A percentile compares a stretch with the other conserved stretches of the same genome.
phyloP scores from a whole-genome alignment of 2,329 filamentous ascomycete species.

The Endoconidiophora laricicola region DNA sequence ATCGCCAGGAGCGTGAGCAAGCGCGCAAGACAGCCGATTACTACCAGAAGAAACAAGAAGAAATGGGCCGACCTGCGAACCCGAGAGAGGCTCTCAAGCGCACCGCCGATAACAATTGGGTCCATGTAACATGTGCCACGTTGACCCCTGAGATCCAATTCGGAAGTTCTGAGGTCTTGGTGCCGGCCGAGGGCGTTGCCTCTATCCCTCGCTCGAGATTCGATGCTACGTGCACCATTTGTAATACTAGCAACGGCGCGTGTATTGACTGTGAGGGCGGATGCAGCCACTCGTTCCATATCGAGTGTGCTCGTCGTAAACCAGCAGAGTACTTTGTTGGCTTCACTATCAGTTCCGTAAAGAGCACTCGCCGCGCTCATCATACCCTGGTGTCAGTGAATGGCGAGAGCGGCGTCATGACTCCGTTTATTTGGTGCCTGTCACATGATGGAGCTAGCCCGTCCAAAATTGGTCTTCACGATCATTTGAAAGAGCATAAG shows the following conservation, averaged over 20 bases:
- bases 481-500: slow-evolving; percentile 17
- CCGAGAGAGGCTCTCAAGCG: slow-evolving; percentile 85
- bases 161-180: slow-evolving; percentile 63
- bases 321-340: slow-evolving; percentile 60
- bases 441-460: slow-evolving; percentile 62
- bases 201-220: slow-evolving; percentile 59
- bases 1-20: slow-evolving; percentile 70
- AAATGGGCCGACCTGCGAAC: slow-evolving; percentile 63
- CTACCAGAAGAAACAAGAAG: slow-evolving; percentile 68
- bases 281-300: slow-evolving; percentile 57
- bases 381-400: slow-evolving; percentile 65
- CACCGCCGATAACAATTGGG: slow-evolving; percentile 95
- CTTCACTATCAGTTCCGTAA: slow-evolving; percentile 80
- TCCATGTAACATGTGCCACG: slow-evolving; percentile 82
- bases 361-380: slow-evolving; percentile 71
- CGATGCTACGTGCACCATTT: slow-evolving; percentile 67
- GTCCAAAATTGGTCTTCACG: slow-evolving; percentile 4
- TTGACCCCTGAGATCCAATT: slow-evolving; percentile 92
- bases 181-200: slow-evolving; percentile 78
- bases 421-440: slow-evolving; percentile 81
- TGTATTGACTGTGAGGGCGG: slow-evolving; percentile 62
- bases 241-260: slow-evolving; percentile 58
- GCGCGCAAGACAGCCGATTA: slow-evolving; percentile 64
- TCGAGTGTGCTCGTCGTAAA: slow-evolving; percentile 69
- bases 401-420: slow-evolving; percentile 65